Conservation (phyloP, 2,329 filamentous ascomycete species). For the Beauveria scarabaeidicola region DNA sequence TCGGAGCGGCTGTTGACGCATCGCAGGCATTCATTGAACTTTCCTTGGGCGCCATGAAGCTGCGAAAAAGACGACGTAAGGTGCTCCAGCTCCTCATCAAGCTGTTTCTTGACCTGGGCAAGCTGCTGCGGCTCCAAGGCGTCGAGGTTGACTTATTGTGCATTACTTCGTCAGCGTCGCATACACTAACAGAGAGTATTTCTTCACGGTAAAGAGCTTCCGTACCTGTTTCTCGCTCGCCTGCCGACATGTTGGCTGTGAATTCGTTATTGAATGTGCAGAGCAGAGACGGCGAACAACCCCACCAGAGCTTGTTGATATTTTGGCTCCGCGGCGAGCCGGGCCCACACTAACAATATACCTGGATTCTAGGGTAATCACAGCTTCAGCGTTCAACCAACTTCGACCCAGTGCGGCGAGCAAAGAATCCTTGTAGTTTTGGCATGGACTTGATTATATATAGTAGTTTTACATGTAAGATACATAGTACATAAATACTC, state of each 20-base stretch:
- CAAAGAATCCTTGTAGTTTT: not conserved
- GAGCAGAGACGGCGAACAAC: not conserved
- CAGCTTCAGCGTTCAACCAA: too few species aligned
- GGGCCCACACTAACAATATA: constrained; percentile 2
- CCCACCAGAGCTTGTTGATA: constrained; percentile 6
- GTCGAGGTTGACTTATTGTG: constrained; percentile 51
- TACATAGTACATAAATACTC: not conserved
- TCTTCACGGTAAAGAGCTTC: not conserved
- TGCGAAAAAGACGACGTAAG: constrained; percentile 84
- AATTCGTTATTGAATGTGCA: not conserved
- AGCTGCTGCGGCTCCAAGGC: constrained; percentile 79
- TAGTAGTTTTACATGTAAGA: not conserved
- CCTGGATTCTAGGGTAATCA: too few species aligned
- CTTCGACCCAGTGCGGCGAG: not conserved
- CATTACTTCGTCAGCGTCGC: not conserved
- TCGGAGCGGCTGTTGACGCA: constrained; percentile 51
- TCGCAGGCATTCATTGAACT: constrained; percentile 82
- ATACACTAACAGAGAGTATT: not conserved
- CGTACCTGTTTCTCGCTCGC: constrained; percentile 9
- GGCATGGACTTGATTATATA: not conserved
- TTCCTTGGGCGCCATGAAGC: constrained; percentile 79
- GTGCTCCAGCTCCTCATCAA: constrained; percentile 93
- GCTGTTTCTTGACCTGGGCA: constrained; percentile 85
- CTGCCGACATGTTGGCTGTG: constrained; percentile 7
- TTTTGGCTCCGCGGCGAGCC: not conserved